Conservation (phyloP, 75 land plant species). For the Sequoia sempervirens region DNA sequence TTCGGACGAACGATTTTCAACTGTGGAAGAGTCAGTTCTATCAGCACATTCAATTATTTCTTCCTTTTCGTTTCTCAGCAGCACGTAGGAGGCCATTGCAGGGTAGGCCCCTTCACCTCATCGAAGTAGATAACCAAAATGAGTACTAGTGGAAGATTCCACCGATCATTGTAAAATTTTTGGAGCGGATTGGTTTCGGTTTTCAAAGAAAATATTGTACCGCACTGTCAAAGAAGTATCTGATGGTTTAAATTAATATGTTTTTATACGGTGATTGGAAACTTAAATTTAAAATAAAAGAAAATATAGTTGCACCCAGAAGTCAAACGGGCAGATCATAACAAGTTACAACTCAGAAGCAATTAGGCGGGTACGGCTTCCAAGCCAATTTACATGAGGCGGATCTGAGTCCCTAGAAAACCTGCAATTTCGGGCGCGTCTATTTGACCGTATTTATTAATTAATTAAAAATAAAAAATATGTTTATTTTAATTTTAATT, state of each 20-base stretch:
- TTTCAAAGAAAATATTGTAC: neutral
- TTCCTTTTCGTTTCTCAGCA: neutral
- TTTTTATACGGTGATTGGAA: neutral
- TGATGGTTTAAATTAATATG: neutral
- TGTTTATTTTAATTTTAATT: too few relatives aligned
- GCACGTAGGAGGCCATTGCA: slow-evolving; percentile 4
- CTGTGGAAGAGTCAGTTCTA: neutral
- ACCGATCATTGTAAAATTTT: neutral
- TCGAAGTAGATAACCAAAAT: neutral
- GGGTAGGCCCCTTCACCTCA: neutral
- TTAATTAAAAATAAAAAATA: too few relatives aligned
- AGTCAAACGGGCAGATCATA: too few relatives aligned
- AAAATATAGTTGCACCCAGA: too few relatives aligned
- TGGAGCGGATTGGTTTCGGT: neutral
- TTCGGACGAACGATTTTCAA: neutral
- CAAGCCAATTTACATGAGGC: too few relatives aligned
- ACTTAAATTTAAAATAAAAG: too few relatives aligned
- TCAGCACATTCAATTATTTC: neutral
- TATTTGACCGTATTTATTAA: too few relatives aligned
- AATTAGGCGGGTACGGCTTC: too few relatives aligned
- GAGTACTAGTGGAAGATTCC: neutral
- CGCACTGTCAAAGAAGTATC: neutral
- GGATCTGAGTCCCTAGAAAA: too few relatives aligned
- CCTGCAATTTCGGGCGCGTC: too few relatives aligned
- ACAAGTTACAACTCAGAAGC: too few relatives aligned